Evolutionary conservation across 805 yeast species (phyloP).

Genomic region (Yamadazyma insecticola): DNA sequence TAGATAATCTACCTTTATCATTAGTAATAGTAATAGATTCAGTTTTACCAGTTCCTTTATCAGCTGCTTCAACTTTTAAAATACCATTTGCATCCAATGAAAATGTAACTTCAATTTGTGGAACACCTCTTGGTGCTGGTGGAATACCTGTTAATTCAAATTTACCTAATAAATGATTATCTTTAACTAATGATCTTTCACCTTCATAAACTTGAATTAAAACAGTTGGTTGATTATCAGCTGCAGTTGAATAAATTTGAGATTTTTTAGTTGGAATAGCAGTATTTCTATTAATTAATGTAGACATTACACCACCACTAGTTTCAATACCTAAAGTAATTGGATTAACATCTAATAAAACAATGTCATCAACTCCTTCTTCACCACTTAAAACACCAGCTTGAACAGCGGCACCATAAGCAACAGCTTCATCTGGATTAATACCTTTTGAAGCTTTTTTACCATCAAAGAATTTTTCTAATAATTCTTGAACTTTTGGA

Average conservation of each 20-base stretch:
- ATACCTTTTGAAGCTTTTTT: constrained; percentile 46
- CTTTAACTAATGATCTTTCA: constrained; percentile 98
- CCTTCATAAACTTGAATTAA: constrained; percentile 99
- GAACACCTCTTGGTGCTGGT: constrained; percentile 98
- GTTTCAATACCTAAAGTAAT: constrained; percentile 99
- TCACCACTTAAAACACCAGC: constrained; percentile 97
- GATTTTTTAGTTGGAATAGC: constrained; percentile 99
- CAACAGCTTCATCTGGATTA: constrained; percentile 49
- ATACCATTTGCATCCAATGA: constrained; percentile 99
- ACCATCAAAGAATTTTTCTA: constrained; percentile 52
- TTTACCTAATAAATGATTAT: constrained; percentile 97
- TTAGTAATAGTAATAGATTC: constrained; percentile 98
- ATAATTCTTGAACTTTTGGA: constrained; percentile 46
- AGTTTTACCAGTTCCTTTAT: constrained; percentile 97
- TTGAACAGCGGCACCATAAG: constrained; percentile 88
- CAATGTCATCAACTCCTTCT: constrained; percentile 94
- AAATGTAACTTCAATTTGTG: constrained; percentile 97
- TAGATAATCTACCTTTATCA: constrained; percentile 97
- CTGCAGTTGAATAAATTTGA: constrained; percentile 98
- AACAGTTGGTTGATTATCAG: constrained; percentile 97
- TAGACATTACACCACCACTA: constrained; percentile 99
- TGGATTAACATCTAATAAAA: constrained; percentile 96
- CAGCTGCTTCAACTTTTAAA: constrained; percentile 97
- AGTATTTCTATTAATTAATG: constrained; percentile 98
- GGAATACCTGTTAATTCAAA: constrained; percentile 97